Evolutionary conservation across 306 rosid genomes (phyloP).

Genomic region (Glycyrrhiza uralensis): DNA sequence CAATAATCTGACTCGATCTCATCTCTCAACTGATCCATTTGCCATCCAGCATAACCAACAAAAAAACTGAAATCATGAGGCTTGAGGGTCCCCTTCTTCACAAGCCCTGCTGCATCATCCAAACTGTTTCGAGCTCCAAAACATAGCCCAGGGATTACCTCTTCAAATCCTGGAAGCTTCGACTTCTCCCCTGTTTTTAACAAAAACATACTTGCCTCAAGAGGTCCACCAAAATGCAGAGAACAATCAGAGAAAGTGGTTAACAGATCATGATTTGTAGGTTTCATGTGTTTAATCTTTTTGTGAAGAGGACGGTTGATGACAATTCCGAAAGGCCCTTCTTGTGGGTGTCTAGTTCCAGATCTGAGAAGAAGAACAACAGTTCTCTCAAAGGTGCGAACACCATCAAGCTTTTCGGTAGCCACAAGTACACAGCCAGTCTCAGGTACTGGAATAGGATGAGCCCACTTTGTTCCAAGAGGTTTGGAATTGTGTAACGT

Average conservation of each 20-base stretch:
- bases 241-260: conserved; percentile 89
- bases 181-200: conserved; percentile 61
- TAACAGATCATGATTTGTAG: conserved; percentile 77
- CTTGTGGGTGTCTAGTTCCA: conserved; percentile 83
- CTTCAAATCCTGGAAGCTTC: conserved; percentile 74
- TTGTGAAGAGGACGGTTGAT: conserved; percentile 92
- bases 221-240: conserved; percentile 92
- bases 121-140: conserved; percentile 88
- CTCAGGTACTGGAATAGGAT: conserved; percentile 89
- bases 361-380: conserved; percentile 92
- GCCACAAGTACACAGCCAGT: conserved; percentile 96
- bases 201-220: conserved; percentile 92
- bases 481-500: conserved; percentile 43
- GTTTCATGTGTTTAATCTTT: conserved; percentile 81
- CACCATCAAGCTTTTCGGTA: conserved; percentile 93
- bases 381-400: conserved; percentile 84
- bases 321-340: conserved; percentile 92
- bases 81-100: conserved; percentile 80
- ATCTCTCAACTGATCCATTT: conserved; percentile 84
- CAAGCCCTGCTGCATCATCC: conserved; percentile 81
- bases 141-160: conserved; percentile 87
- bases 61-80: conserved; percentile 88
- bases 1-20: conserved; percentile 93
- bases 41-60: conserved; percentile 99
- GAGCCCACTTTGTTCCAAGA: conserved; percentile 86